Base-by-base conservation (phyloP, 306 rosid genomes). In the Sicyos edulis region DNA sequence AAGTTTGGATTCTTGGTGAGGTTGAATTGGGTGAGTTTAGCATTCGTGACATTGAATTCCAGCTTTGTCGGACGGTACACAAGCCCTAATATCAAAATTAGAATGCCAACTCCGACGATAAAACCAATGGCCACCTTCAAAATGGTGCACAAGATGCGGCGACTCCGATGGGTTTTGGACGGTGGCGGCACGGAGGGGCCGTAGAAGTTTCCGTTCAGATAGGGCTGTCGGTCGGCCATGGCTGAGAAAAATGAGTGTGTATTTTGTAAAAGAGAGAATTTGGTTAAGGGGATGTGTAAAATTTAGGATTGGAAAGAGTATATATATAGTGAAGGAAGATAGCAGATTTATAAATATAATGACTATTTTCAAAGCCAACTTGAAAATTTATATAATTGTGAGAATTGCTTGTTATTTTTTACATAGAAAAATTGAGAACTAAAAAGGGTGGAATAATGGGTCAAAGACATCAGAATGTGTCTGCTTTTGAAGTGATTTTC, bases 11-110 rank as follows among this genome's bases (percentile, higher is more conserved):
- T 49, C 29, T 16, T 1, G n/a, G 73, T 56, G 16, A 75, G 6
- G 76, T 49, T 53, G 82, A 82, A 78, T 52, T 78, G 62, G 4
- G 82, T 75, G 16, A 82, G 78, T 32, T 51, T 13, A 3, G 82
- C 85, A 10, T 72, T 71, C 12, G 74, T 75, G 40, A 78, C 80
- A 34, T 78, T 44, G 26, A 82, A 75, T 44, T 72, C 73, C 34
- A 82, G 11, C 75, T 52, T 47, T 10, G 42, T 42, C 15, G 82
- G 82, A 16, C 79, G 53, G 49, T 78, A 45, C 21, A 78, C 19
- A 51, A 72, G 69, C 75, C 80, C 79, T 45, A 82, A 72, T 74
- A 82, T 40, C 58, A 82, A 45, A 0, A 58, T 17, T 29, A 53
- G 67, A 42, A 82, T 52, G 17, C 70, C 58, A 0, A 68, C 82